Evolutionary conservation across 2,329 filamentous ascomycete species (phyloP), one percentile per base, ranked within the genome.

Genomic region (Elsinoe fawcettii): DNA sequence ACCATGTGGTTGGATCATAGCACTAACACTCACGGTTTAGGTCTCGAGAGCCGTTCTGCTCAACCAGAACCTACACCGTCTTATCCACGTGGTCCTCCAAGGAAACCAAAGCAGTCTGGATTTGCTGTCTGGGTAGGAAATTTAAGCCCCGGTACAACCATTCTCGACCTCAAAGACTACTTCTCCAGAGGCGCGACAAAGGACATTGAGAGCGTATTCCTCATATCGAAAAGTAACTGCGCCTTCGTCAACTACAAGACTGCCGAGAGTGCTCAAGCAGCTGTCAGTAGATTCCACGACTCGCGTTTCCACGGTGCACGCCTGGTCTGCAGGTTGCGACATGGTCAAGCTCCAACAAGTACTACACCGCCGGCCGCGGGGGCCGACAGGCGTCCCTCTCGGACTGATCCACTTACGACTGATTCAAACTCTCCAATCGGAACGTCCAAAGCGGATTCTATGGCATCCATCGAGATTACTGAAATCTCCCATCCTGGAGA

Each of bases 91-190:
- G 83, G 83, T n/a, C 83, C 82, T 3, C 82, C 83, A 34, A 75
- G 83, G 63, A 86, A 86, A 65, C 83, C 83, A 5, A 82, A 80
- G 65, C 80, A 85, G 67, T 84, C 79, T 76, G 92, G 91, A 1
- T 88, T 96, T 69, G 92, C 92, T 0, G 84, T 97, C 18, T 97
- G 93, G 92, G 89, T 97, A 25, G 93, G 93, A 39, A 97, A 97
- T 67, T 77, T 97, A 0, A 91, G 92, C 3, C 87, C 89, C 0
- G 87, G 89, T 51, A 87, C 90, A 0, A 85, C 85, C 39, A 78
- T 97, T 11, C 84, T 90, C 71, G 87, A 82, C 59, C 75, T 97
- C n/a, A 95, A 96, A 55, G 84, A 93, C 59, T 88, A 96, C 68
- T 93, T 96, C 58, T 95, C 88, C 60, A 83, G 82, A 61, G 86